Evolutionary conservation across 225 moss, liverwort and hornwort species (phyloP), one percentile per base, ranked within the genome.

Genomic region (Ulota crispa): DNA sequence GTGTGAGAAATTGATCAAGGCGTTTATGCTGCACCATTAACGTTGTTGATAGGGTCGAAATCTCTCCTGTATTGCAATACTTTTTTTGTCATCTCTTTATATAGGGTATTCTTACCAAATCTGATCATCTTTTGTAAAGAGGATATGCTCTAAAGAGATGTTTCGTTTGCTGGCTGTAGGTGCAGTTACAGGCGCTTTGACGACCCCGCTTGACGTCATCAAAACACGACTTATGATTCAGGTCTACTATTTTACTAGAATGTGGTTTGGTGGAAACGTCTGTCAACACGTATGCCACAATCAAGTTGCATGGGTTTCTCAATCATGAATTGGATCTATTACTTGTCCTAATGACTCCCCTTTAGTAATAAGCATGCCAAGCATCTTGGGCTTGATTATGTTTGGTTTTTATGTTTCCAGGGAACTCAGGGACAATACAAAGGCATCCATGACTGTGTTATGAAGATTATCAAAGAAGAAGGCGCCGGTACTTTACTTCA

Each of bases 171-270:
- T 63, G 68, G 21, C 65, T n/a, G 21, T 78, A 89, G 89, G 89
- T 75, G 84, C 89, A 76, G 71, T 89, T 62, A 86, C 86, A 65
- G 89, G 89, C 55, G 86, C 81, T 73, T 64, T 82, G 70, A 89
- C 89, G 15, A 89, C 84, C 24, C 89, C 89, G 16, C 81, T 89
- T 45, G 89, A 89, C 34, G 86, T 89, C 41, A 84, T 89, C 78
- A 89, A 89, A 69, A 89, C 86, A 59, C 78, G 84, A 15, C 81
- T 89, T 36, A 89, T 89, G 80, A 74, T 81, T 67, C 81, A 86
- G 82, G 86, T 84, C 4, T 64, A 24, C 27, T 42, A 50, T 60
- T 4, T 67, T 9, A 66, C 10, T 68, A 68, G 67, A 68, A 79
- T 60, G 47, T 71, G 31, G 27, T 69, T 31, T 75, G 8, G 31